Conservation (phyloP, 805 yeast genomes). For the Kluyveromyces siamensis region DNA sequence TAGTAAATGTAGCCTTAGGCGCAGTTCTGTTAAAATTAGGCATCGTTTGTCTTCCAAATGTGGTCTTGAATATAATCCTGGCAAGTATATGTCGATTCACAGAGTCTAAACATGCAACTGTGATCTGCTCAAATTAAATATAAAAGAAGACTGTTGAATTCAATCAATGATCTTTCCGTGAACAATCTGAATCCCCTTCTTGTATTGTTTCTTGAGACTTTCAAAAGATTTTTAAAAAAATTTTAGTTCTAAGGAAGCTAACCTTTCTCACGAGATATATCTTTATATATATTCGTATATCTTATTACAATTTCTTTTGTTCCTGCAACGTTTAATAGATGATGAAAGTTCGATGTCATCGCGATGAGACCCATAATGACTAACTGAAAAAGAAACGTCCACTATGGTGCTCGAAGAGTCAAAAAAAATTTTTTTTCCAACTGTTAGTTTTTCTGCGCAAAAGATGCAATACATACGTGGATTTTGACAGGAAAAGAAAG, state of each 20-base stretch:
- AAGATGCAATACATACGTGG: too few species aligned
- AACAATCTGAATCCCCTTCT: not conserved
- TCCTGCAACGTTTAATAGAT: not conserved
- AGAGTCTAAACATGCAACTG: constrained; percentile 25
- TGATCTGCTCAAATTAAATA: not conserved
- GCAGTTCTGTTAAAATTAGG: constrained; percentile 33
- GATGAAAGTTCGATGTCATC: not conserved
- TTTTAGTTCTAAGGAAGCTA: too few species aligned
- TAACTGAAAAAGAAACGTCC: not conserved
- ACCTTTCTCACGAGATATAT: not conserved
- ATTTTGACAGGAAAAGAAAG: not conserved
- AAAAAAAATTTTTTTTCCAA: too few species aligned
- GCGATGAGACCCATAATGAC: not conserved
- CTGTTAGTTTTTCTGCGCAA: not conserved
- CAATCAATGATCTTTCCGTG: not conserved
- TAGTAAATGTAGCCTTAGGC: constrained; percentile 74
- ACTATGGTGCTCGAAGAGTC: not conserved
- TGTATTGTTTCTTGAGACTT: not conserved
- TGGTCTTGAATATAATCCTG: constrained; percentile 44
- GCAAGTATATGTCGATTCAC: constrained; percentile 31
- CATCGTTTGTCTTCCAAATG: constrained; percentile 43
- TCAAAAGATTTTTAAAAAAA: not conserved
- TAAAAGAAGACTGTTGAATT: not conserved
- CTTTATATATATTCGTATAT: too few species aligned
- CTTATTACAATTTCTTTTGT: not conserved